Percentiles rank a stretch among this genome's conserved stretches.
These are phyloP conservation scores for peach (Prunus persica) DNA, from an alignment of 306 rosid genomes.

Conservation along the genomic window Prunus_persica_NCBIv2 NC_034010.1:8635001-8635500, in stretches of 20 bases:
- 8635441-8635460: background rate
- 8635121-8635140: slow-evolving; percentile 92
- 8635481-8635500: background rate
- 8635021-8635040: background rate
- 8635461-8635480: background rate
- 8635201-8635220: background rate
- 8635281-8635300: slow-evolving; percentile 12
- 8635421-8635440: background rate
- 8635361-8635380: background rate
- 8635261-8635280: slow-evolving; percentile 97
- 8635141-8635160: slow-evolving; percentile 65
- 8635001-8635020: background rate
- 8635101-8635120: slow-evolving; percentile 98
- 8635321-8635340: background rate
- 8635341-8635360: background rate
- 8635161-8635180: background rate
- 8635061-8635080: slow-evolving; percentile 3
- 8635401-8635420: background rate
- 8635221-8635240: slow-evolving; percentile 97
- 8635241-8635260: slow-evolving; percentile 98
- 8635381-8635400: background rate
- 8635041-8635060: background rate
- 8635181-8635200: slow-evolving; percentile 9
- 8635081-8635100: slow-evolving; percentile 16
- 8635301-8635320: background rate